Conservation (phyloP, 2,329 filamentous ascomycete genomes). For the Periconia digitata region DNA sequence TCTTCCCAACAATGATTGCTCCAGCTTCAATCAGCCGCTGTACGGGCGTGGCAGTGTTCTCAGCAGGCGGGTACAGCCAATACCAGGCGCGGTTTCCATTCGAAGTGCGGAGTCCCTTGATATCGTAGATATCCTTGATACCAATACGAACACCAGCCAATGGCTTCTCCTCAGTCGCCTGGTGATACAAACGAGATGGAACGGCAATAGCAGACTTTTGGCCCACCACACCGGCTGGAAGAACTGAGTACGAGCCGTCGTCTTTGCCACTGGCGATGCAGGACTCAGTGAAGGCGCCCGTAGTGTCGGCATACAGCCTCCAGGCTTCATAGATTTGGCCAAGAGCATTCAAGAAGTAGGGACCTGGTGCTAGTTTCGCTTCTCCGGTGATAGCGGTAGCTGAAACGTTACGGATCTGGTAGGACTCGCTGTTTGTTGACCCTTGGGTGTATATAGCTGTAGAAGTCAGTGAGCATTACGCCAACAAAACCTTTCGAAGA, state of each 20-base stretch:
- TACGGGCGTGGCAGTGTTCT: slow-evolving; percentile 53
- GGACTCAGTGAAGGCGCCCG: slow-evolving; percentile 54
- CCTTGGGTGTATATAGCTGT: slow-evolving; percentile 27
- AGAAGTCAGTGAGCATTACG: not conserved
- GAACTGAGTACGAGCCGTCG: slow-evolving; percentile 46
- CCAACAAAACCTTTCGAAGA: not conserved
- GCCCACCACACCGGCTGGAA: slow-evolving; percentile 48
- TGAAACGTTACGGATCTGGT: slow-evolving; percentile 15
- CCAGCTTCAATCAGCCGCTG: slow-evolving; percentile 62
- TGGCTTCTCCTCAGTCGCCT: slow-evolving; percentile 55
- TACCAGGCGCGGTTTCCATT: slow-evolving; percentile 63
- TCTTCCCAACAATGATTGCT: slow-evolving; percentile 53
- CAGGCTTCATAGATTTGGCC: slow-evolving; percentile 53
- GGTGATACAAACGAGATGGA: slow-evolving; percentile 63
- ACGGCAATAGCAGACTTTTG: slow-evolving; percentile 54
- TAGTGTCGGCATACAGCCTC: slow-evolving; percentile 53
- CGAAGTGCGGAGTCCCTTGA: slow-evolving; percentile 59
- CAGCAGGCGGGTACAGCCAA: slow-evolving; percentile 52
- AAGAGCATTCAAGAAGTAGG: slow-evolving; percentile 53
- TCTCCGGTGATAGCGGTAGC: slow-evolving; percentile 17
- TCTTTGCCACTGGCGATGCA: slow-evolving; percentile 39
- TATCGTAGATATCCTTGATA: slow-evolving; percentile 64
- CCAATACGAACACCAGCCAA: slow-evolving; percentile 63
- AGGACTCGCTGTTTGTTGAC: slow-evolving; percentile 3
- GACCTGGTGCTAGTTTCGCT: slow-evolving; percentile 45